These are phyloP conservation scores for Rubia balearica DNA, from an alignment of 305 asterid species.

Conservation along the genomic window DNA sequence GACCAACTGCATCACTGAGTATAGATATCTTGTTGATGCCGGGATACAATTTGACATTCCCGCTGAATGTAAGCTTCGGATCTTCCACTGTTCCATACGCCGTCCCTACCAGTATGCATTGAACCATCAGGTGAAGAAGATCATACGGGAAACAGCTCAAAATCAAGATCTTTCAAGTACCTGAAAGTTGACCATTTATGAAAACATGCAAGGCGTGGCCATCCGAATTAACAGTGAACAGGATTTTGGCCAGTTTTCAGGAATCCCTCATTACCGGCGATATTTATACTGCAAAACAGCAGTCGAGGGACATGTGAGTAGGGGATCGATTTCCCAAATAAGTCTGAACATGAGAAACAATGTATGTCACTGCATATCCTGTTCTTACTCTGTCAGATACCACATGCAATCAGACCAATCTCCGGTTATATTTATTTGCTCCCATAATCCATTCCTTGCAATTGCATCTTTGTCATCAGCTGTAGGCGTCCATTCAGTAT, in stretches of 20 bases:
- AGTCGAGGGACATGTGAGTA: neutral
- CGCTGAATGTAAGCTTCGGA: neutral
- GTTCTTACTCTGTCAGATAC: constrained; percentile 82
- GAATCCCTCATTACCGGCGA: constrained; percentile 63
- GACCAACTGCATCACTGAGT: neutral
- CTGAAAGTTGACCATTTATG: constrained; percentile 64
- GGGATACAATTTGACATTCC: neutral
- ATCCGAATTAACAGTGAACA: constrained; percentile 61
- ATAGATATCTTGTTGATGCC: constrained; percentile 1
- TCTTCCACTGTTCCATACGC: neutral
- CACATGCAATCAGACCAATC: constrained; percentile 86
- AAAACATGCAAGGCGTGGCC: constrained; percentile 90
- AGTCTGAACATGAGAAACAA: neutral
- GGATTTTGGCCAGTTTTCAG: constrained; percentile 55
- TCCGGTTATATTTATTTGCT: constrained; percentile 66
- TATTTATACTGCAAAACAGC: constrained; percentile 41
- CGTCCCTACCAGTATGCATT: neutral
- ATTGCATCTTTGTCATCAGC: constrained; percentile 50
- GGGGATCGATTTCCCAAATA: neutral
- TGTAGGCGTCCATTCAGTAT: constrained; percentile 60
- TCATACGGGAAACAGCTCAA: neutral
- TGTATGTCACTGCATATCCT: neutral
- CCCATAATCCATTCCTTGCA: constrained; percentile 47
- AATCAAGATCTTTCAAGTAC: constrained; percentile 18
- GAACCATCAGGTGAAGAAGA: neutral